Base-by-base conservation (phyloP, 2,329 filamentous ascomycete species). In the Ceratocystis albifundus region DNA sequence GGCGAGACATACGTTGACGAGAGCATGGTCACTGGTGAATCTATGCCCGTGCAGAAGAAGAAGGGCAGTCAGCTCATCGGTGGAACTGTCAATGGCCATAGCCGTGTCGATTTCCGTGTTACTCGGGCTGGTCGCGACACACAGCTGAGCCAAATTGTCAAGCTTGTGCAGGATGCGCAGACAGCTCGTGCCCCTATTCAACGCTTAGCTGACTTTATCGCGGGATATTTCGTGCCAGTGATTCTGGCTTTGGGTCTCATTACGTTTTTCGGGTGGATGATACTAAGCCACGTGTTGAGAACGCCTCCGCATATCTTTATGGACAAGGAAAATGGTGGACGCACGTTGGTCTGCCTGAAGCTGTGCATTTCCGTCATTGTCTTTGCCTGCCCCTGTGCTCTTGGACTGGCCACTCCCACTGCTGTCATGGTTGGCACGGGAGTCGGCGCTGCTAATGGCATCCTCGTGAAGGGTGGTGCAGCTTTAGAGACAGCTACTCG, bases 391-490 rank as follows among this genome's bases (percentile, higher is more conserved):
- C 94, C 94, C 20, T 99, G 94, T 73, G 94, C 94, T 0, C 84
- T 99, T n/a, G 94, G 94, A 66, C 82, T 99, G 20, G 92, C 91
- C 28, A 97, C 94, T 1, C 94, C 94, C 1, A 99, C 94, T 0
- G 94, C 94, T 1, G 92, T 99, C 74, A 97, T 99, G 94, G 94
- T 99, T 36, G 94, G 94, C 55, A 97, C 94, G n/a, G 94, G 94
- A 68, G 86, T 96, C 41, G 94, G 94, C 63, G 94, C 94, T 1
- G 89, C 96, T 75, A 88, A 96, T 71, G 94, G 94, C 28, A 99
- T 99, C 71, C 80, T 99, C n/a, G 91, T 97, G 74, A 99, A 99
- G 77, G 93, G 94, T 65, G 94, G 94, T 66, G 92, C 90, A 50
- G 91, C 92, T 36, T 80, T 99, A 2, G 93, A 99, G 77, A 90